Evolutionary conservation across 129 eudicot species (phyloP).

Genomic region (Mikania micrantha): DNA sequence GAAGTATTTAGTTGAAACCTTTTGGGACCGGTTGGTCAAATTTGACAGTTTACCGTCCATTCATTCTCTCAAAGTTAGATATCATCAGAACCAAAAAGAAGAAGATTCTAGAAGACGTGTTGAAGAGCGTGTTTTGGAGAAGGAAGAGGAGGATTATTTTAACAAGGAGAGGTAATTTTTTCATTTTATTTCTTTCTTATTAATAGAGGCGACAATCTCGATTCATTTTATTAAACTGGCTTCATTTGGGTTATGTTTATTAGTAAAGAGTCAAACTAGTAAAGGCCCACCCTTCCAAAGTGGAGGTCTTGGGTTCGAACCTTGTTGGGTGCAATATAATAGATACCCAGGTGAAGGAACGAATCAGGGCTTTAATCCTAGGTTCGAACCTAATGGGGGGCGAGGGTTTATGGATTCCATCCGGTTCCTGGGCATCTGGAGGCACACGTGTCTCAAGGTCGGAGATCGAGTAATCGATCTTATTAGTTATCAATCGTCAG

Average conservation of each 20-base stretch:
- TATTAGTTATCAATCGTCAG: no score
- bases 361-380: no score
- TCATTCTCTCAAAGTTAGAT: conserved; percentile 67
- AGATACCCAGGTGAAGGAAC: no score
- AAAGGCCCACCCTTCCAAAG: no score
- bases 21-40: conserved; percentile 67
- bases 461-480: no score
- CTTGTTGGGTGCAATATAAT: no score
- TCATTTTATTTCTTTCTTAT: neutral
- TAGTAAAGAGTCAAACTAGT: neutral
- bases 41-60: conserved; percentile 57
- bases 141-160: conserved; percentile 95
- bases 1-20: conserved; percentile 71
- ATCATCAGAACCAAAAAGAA: conserved; percentile 65
- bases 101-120: conserved; percentile 61
- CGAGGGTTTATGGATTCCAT: no score
- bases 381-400: no score
- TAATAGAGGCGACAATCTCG: neutral
- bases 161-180: conserved; percentile 74
- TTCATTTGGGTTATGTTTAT: neutral
- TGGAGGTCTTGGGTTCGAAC: no score
- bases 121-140: conserved; percentile 86
- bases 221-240: neutral
- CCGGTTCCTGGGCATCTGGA: no score
- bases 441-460: no score